These are phyloP conservation scores for Thelephora aurantiotincta DNA, from an alignment of 768 basidiomycete genomes.

Conservation along the genomic window DNA sequence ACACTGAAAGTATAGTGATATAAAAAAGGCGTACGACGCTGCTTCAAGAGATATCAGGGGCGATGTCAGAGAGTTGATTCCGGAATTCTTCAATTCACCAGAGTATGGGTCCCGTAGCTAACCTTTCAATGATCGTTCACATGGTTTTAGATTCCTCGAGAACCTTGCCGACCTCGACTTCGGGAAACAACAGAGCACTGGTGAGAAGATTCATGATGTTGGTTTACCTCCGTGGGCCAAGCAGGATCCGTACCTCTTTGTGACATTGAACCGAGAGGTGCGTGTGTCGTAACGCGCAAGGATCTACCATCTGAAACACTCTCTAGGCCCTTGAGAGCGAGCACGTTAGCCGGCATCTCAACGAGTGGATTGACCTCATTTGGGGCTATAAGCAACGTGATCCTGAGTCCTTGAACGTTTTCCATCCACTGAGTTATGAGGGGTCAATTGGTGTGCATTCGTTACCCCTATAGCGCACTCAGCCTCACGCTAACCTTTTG, in stretches of 20 bases:
- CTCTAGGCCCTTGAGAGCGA: constrained; percentile 75
- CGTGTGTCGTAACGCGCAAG: not conserved
- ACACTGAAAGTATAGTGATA: constrained; percentile 34
- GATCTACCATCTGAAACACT: not conserved
- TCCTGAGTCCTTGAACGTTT: constrained; percentile 62
- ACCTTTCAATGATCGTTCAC: not conserved
- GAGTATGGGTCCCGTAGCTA: constrained; percentile 30
- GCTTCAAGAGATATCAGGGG: constrained; percentile 78
- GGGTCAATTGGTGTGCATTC: constrained; percentile 56
- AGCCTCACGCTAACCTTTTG: not conserved
- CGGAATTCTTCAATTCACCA: constrained; percentile 76
- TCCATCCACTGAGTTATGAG: constrained; percentile 89
- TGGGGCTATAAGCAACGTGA: constrained; percentile 86
- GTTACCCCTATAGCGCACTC: not conserved
- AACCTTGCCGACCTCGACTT: constrained; percentile 74
- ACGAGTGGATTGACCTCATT: constrained; percentile 87
- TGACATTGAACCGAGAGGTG: constrained; percentile 63
- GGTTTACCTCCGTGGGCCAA: constrained; percentile 87
- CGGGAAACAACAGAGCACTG: constrained; percentile 54
- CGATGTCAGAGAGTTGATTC: constrained; percentile 88
- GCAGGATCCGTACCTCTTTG: constrained; percentile 70
- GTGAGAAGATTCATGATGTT: constrained; percentile 76
- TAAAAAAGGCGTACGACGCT: constrained; percentile 71
- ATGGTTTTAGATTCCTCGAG: constrained; percentile 52
- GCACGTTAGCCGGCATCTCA: constrained; percentile 71